A percentile compares a stretch with the other conserved stretches of the same genome.
These are phyloP conservation scores for Neonectria punicea DNA, from an alignment of 2,329 filamentous ascomycete genomes.

Conservation along the genomic window DNA sequence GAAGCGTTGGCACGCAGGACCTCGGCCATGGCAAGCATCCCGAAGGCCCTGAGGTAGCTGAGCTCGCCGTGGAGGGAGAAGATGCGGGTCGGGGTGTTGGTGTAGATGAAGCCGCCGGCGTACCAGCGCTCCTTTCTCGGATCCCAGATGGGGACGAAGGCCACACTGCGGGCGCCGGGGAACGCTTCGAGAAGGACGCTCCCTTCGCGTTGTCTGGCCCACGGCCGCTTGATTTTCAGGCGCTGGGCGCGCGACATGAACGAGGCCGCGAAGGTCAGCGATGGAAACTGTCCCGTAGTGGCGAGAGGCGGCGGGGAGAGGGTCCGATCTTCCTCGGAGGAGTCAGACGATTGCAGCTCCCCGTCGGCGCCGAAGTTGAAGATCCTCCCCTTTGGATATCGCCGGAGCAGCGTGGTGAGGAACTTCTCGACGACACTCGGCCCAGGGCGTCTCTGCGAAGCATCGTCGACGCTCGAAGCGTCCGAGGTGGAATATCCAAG, in stretches of 20 bases:
- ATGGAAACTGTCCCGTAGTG: not conserved
- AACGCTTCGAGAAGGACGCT: conserved; percentile 49
- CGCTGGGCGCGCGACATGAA: not conserved
- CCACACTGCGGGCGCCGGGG: conserved; percentile 56
- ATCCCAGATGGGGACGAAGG: conserved; percentile 61
- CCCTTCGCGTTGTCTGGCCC: conserved; percentile 32
- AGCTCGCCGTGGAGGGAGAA: conserved; percentile 61
- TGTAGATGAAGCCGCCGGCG: conserved; percentile 62
- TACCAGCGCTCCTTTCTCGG: conserved; percentile 58
- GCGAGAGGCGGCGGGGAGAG: not conserved
- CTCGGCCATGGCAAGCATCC: conserved; percentile 66
- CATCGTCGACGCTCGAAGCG: conserved; percentile 47
- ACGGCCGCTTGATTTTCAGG: conserved; percentile 12
- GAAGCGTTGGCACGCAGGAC: conserved; percentile 56
- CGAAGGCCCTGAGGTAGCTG: conserved; percentile 62
- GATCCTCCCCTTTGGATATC: conserved; percentile 58
- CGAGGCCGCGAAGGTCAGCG: not conserved
- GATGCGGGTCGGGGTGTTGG: conserved; percentile 52
- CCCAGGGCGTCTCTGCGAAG: conserved; percentile 22
- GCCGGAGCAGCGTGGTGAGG: conserved; percentile 53
- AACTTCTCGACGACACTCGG: conserved; percentile 45
- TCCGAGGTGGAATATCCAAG: conserved; percentile 53
- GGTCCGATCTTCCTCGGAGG: conserved; percentile 35
- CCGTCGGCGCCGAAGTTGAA: conserved; percentile 57
- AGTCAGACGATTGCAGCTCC: conserved; percentile 46